phyloP scores from a whole-genome alignment of 108 stramenopile species.

The Fistulifera pelliculosa region DNA sequence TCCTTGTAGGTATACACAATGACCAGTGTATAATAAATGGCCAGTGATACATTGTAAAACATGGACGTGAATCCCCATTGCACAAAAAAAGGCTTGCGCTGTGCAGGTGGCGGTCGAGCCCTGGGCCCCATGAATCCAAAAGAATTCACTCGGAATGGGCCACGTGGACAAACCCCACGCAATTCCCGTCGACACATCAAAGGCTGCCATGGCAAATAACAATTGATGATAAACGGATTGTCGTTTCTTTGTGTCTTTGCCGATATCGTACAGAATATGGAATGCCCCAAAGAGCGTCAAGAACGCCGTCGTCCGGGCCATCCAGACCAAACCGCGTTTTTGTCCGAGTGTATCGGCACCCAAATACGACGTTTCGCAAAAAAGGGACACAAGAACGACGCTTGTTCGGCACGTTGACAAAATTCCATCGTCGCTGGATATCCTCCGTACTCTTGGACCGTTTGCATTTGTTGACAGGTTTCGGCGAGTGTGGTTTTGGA shows the following conservation, averaged over 20 bases:
- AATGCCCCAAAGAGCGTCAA: background rate
- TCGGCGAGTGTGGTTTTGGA: no score
- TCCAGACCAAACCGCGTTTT: conserved; percentile 1
- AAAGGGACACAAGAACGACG: no score
- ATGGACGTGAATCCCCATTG: conserved; percentile 29
- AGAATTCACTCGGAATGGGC: conserved; percentile 2
- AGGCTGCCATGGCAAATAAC: background rate
- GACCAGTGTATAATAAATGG: conserved; percentile 40
- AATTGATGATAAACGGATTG: background rate
- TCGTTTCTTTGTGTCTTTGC: background rate
- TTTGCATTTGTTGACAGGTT: no score
- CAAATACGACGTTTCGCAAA: background rate
- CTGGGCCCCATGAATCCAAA: conserved; percentile 20
- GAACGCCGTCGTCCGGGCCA: background rate
- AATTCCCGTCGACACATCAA: background rate
- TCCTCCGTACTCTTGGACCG: no score
- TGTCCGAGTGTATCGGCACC: background rate
- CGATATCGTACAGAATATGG: conserved; percentile 1
- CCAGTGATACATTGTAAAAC: conserved; percentile 35
- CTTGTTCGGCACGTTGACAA: no score
- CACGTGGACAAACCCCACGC: conserved; percentile 6
- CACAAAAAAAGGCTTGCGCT: conserved; percentile 49
- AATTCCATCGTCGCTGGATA: no score
- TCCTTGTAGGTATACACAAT: conserved; percentile 27
- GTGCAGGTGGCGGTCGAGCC: conserved; percentile 35